Percentiles rank a stretch among this genome's conserved stretches.
phyloP scores from a whole-genome alignment of 1,139 yeast genomes.

The Magnusiomyces ingens region DNA sequence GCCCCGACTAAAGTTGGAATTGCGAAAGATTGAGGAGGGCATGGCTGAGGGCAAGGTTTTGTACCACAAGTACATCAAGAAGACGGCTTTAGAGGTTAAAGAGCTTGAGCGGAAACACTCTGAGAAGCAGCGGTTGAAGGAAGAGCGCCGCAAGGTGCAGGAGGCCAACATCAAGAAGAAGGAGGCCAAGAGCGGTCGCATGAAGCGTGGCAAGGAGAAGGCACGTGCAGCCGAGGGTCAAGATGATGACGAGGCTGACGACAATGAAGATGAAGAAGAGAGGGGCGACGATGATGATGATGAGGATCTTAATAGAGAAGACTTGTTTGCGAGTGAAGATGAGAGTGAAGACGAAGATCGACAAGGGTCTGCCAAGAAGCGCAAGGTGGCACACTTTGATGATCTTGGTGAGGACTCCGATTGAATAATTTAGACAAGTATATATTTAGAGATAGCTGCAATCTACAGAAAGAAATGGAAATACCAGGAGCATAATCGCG shows the following conservation, averaged over 20 bases:
- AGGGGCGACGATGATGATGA: not conserved
- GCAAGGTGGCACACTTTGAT: conserved; percentile 6
- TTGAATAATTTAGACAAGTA: not conserved
- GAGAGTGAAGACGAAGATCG: conserved; percentile 1
- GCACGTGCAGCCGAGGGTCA: conserved; percentile 25
- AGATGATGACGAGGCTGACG: conserved; percentile 8
- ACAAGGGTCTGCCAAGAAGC: conserved; percentile 11
- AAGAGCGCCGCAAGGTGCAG: conserved; percentile 69
- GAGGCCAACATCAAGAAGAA: conserved; percentile 74
- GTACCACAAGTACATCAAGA: conserved; percentile 65
- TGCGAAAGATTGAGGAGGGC: conserved; percentile 89
- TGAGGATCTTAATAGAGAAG: conserved; percentile 1
- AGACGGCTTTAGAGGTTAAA: conserved; percentile 53
- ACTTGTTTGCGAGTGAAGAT: conserved; percentile 5
- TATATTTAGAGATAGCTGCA: not conserved
- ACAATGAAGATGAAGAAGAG: not conserved
- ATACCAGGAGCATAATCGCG: too few relatives aligned
- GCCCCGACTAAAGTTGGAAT: conserved; percentile 71
- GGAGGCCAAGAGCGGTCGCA: conserved; percentile 53
- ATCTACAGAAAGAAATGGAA: too few relatives aligned
- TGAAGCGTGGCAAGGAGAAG: conserved; percentile 54
- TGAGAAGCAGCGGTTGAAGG: conserved; percentile 54
- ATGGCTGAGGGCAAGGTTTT: conserved; percentile 80
- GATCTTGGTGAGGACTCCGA: conserved; percentile 2
- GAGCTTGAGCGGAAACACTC: conserved; percentile 64